Conservation (phyloP, 169 alveolate species). For the Nephromyces sp. region DNA sequence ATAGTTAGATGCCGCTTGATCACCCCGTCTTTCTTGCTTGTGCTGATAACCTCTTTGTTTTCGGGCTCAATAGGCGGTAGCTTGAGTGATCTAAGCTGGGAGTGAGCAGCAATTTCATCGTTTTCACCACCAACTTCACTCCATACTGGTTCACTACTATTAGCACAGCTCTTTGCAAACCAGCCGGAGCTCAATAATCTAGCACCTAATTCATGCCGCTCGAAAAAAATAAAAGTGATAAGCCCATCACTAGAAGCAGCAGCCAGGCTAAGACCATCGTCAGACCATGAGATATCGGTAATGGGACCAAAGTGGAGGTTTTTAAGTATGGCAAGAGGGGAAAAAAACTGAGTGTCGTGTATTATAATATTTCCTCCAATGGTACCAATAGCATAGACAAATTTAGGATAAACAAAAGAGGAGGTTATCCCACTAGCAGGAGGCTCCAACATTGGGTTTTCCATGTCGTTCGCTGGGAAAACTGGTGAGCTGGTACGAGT, state of each 20-base stretch:
- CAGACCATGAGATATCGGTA: constrained; percentile 85
- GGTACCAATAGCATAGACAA: constrained; percentile 69
- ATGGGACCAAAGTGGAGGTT: constrained; percentile 82
- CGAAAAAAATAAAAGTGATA: constrained; percentile 67
- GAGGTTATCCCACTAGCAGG: constrained; percentile 47
- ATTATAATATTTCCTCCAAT: constrained; percentile 70
- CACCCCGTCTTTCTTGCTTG: too few species aligned
- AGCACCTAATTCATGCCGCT: constrained; percentile 71
- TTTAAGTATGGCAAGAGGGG: constrained; percentile 78
- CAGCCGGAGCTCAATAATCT: too few species aligned
- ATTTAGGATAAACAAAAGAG: constrained; percentile 50
- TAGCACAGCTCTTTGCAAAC: too few species aligned
- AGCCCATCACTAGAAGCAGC: constrained; percentile 84
- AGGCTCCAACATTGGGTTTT: constrained; percentile 22
- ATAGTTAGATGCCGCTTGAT: too few species aligned
- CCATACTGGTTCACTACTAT: too few species aligned
- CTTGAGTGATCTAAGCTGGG: too few species aligned
- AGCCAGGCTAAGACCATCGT: constrained; percentile 76
- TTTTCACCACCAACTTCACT: too few species aligned
- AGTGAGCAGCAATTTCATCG: too few species aligned
- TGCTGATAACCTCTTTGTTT: too few species aligned
- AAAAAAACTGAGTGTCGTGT: constrained; percentile 64
- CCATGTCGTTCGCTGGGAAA: background rate
- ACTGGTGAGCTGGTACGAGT: background rate
- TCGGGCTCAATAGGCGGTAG: too few species aligned